Base-by-base conservation (phyloP, 306 rosid genomes). In the Castanea mollissima region DNA sequence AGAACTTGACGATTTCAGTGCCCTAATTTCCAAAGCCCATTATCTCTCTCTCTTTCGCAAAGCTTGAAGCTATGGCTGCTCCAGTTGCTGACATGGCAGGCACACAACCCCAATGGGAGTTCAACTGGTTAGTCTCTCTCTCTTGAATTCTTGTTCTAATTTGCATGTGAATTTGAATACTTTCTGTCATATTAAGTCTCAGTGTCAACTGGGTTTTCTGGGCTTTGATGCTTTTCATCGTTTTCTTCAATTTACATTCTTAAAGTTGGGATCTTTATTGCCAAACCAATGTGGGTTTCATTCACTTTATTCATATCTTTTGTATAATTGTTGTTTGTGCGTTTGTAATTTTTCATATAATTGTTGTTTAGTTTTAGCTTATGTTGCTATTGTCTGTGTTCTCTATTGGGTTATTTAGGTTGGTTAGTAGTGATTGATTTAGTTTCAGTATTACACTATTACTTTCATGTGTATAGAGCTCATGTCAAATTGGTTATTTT, bases 21-120 rank as follows among this genome's bases (percentile, higher is more conserved):
- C 46, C 46, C 46, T 38, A 38, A 38, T 38, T 38, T 38, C 46
- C 46, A 38, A 38, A 38, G 46, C 46, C 11, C 46, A 2, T 7
- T 38, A 7, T 38, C 46, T 25, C 51, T 25, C 10, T 11, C 12
- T 69, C 16, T 35, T 20, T 23, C 67, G n/a, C 75, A 35, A 34
- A 67, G 25, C 38, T 25, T 21, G 74, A 64, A 34, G 38, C 59
- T 79, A 88, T 91, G 91, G 88, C 93, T 81, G 76, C 89, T 5
- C 16, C 19, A 71, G 72, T 75, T 70, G 60, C 77, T 35, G 83
- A 31, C 49, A 58, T 21, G 78, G 12, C 80, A 52, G 80, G 77
- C 49, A 80, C 32, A 13, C 83, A 80, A 72, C 44, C 85, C 55
- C 80, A 77, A 11, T 90, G 90, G 92, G 92, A 86, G 74, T 91